Evolutionary conservation across 306 rosid genomes (phyloP), one percentile per base, ranked within the genome.

Genomic region (Luffa aegyptiaca): DNA sequence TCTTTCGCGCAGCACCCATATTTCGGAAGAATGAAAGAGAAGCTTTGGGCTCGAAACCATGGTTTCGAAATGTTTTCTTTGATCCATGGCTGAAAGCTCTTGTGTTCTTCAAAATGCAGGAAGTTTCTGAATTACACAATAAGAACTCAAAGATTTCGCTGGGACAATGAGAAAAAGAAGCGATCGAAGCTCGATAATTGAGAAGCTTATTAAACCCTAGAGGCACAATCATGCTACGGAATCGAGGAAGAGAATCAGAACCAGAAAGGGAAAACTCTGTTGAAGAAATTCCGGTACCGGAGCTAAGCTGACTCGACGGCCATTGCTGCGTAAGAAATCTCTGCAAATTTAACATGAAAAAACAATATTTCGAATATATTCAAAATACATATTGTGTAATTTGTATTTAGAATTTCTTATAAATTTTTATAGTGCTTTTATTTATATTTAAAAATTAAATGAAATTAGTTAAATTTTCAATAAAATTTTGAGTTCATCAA

Each of bases 181-280:
- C 7, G 39, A 37, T 66, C 10, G 58, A 39, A 65, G 82, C 10
- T 35, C 76, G 82, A 79, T 49, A 46, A n/a, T 49, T 79, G 18
- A 79, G 6, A 79, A 79, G n/a, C 13, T 66, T 65, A 18, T 21
- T 17, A 12, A 59, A 78, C 9, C 70, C 81, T 49, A 78, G 26
- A 75, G 79, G 14, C 26, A 59, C 39, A 77, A 57, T 59, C 80
- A 77, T 77, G 56, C 70, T 57, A 56, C 48, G 66, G 66, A 52
- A 35, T 56, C 61, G 39, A 75, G 52, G 37, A 76, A 75, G 57
- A 46, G 52, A 46, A 46, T 71, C 21, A 16, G 37, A 44, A 46
- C 7, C 41, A 13, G 75, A 65, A 11, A 37, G 33, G 53, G 6
- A 44, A 44, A 20, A 18, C 9, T 69, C 4, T 26, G 39, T 44